A percentile compares a stretch with the other conserved stretches of the same genome.
phyloP scores from a whole-genome alignment of 2,329 filamentous ascomycete genomes.

The Monosporascus ibericus region DNA sequence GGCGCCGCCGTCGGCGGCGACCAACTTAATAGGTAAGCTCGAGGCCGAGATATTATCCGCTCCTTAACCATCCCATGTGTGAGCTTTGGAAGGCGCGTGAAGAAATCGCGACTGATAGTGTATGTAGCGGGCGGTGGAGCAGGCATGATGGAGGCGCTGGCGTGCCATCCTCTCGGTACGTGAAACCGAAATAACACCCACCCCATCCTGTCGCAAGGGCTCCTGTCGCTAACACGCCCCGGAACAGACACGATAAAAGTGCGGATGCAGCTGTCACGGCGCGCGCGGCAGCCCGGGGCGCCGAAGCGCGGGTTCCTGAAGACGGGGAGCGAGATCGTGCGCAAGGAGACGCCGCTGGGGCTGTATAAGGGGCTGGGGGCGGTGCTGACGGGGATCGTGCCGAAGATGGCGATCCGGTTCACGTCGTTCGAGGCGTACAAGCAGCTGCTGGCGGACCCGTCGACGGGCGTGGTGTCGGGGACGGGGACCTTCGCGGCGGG shows the following conservation, averaged over 20 bases:
- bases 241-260: slow-evolving; percentile 88
- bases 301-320: slow-evolving; percentile 81
- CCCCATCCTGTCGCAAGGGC: background rate
- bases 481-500: slow-evolving; percentile 67
- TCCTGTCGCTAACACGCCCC: slow-evolving; percentile 1
- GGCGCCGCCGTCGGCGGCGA: slow-evolving; percentile 77
- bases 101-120: slow-evolving; percentile 9
- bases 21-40: slow-evolving; percentile 78
- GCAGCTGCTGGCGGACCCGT: slow-evolving; percentile 64
- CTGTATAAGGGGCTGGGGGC: slow-evolving; percentile 98
- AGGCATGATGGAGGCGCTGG: slow-evolving; percentile 98
- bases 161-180: slow-evolving; percentile 84
- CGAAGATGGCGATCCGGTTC: slow-evolving; percentile 99
- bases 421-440: slow-evolving; percentile 97
- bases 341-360: slow-evolving; percentile 83
- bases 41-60: slow-evolving; percentile 1
- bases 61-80: background rate
- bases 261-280: slow-evolving; percentile 93
- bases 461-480: slow-evolving; percentile 62
- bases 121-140: slow-evolving; percentile 81
- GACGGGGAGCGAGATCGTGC: slow-evolving; percentile 81
- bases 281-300: slow-evolving; percentile 75
- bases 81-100: too few relatives aligned
- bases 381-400: slow-evolving; percentile 90
- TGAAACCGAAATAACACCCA: background rate